Base-by-base conservation (phyloP, 768 basidiomycete genomes). In the Leucocoprinus sp. region DNA sequence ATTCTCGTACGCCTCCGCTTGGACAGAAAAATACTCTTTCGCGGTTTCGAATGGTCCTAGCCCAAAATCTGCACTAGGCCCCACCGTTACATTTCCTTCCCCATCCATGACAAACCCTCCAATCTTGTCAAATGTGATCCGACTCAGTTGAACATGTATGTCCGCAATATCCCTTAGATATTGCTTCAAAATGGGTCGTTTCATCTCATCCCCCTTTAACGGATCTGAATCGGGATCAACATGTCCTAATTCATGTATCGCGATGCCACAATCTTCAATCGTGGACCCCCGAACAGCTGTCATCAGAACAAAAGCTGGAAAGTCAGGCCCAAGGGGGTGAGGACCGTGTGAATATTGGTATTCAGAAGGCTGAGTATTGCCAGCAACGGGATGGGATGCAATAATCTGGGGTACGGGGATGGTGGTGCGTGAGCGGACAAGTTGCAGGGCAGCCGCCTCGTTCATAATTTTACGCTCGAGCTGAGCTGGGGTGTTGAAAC, bases 381-480 rank as follows among this genome's bases (percentile, higher is more conserved):
- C 46, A 8, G 46, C 46, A 19, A 48, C 46, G 8, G 66, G 62
- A 48, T 66, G 64, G 53, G 59, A 66, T 18, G 65, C 60, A 34
- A 66, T 60, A 48, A 68, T 60, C 45, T 58, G 56, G 24, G 68
- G 68, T 14, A 69, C 64, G 15, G 68, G 68, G 44, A 69, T 67
- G 2, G 63, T 61, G n/a, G 66, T 69, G 6, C 64, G 61, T 48
- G 64, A 55, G 23, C 62, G 62, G 33, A 69, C 68, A 36, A 69
- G 60, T 47, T 57, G 64, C 39, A 69, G 61, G 1, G 68, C 63
- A n/a, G 66, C 68, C 8, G 64, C 68, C 55, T 69, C 68, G 53
- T 69, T 69, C 28, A 65, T 55, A 34, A 69, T 69, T 55, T 69
- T 69, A 17, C 68, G 64, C 48, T 68, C 65, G 8, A 69, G 63